Evolutionary conservation across 139 green algal species (phyloP).

Genomic region (Auxenochlorella protothecoides): DNA sequence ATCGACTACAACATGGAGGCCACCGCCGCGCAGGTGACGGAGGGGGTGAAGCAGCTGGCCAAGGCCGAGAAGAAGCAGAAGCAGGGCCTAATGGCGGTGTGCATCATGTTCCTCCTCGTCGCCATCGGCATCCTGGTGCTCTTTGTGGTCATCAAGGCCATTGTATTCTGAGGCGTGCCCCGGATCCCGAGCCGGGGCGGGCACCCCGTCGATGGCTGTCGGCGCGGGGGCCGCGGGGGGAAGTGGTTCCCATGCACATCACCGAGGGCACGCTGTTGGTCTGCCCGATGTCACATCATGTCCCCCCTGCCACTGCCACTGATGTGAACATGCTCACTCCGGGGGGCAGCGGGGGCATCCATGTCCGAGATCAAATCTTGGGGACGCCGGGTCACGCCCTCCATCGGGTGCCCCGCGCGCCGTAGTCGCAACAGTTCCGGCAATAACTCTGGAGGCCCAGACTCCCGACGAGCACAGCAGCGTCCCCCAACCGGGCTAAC

Average conservation of each 20-base stretch:
- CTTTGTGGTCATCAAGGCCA: slow-evolving; percentile 35
- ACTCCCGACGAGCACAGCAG: too few relatives aligned
- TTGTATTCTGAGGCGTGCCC: slow-evolving; percentile 2
- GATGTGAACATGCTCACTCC: background rate
- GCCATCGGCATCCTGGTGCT: slow-evolving; percentile 80
- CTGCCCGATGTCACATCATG: too few relatives aligned
- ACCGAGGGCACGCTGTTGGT: background rate
- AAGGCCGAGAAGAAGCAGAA: slow-evolving; percentile 86
- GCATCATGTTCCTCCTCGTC: slow-evolving; percentile 83
- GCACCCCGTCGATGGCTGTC: background rate
- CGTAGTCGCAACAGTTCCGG: too few relatives aligned
- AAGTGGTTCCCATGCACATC: background rate
- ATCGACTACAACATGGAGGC: slow-evolving; percentile 89
- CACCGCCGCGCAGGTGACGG: slow-evolving; percentile 56
- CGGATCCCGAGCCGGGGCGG: too few relatives aligned
- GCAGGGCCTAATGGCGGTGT: slow-evolving; percentile 62
- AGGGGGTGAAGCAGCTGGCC: slow-evolving; percentile 78
- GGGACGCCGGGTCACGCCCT: too few relatives aligned
- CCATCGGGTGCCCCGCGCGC: too few relatives aligned
- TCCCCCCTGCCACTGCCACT: too few relatives aligned
- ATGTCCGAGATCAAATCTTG: too few relatives aligned
- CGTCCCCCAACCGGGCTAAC: too few relatives aligned
- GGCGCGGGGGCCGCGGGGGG: too few relatives aligned
- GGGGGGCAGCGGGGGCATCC: background rate
- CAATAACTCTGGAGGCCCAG: too few relatives aligned